Evolutionary conservation across 1,284 basidiomycete species (phyloP), one percentile per base, ranked within the genome.

Genomic region (Malassezia psittaci): DNA sequence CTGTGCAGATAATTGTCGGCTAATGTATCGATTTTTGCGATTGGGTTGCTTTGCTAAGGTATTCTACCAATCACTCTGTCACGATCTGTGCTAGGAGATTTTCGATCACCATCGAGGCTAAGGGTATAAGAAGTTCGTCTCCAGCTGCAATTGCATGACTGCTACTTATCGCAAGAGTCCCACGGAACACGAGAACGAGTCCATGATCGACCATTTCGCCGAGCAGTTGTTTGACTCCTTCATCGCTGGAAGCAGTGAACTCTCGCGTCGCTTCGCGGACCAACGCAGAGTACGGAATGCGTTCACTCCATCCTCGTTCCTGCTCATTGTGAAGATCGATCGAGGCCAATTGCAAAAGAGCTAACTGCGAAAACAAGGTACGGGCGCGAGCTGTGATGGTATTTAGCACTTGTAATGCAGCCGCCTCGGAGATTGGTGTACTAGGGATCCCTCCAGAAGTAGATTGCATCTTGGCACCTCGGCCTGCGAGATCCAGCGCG

Each of bases 181-280:
- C 55, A 10, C 55, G 55, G 21, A 24, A 35, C 11, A 49, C 55
- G 18, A 52, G 35, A 33, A 57, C 51, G 11, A 57, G 37, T 15
- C 55, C 55, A 33, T 57, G 55, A 35, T 57, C 55, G 39, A 57
- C 55, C 55, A 57, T 52, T 34, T 57, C 55, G 33, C 50, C 46
- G 5, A 57, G 55, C 38, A 57, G 44, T 19, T 57, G 55, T 35
- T 47, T 46, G 34, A 57, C 55, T 15, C 55, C 51, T 32, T 57
- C 45, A 21, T 57, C 55, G 10, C 40, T 45, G 15, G 55, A 52
- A n/a, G 51, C 55, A 8, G 42, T 48, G 32, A 57, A 52, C 40
- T 57, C 42, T 1, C 40, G 55, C 29, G 41, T 46, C 19, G 55
- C 55, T 16, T 52, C 51, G n/a, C 55, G 55, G 10, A 57, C 49